Conservation (phyloP, 495 filamentous ascomycete genomes). For the Talaromyces stipitatus region DNA sequence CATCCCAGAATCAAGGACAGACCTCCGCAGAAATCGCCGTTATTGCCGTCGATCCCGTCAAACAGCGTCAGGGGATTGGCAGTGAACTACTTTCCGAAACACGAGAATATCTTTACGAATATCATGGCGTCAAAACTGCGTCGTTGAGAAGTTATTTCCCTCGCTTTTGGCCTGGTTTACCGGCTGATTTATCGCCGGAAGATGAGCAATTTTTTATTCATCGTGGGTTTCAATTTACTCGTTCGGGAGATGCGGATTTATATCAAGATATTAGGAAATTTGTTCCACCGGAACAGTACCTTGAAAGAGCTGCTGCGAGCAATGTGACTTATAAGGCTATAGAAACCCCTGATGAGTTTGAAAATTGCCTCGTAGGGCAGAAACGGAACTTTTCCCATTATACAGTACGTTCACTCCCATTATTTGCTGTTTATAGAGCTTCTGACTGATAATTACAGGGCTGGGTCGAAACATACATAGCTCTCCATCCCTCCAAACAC, state of each 20-base stretch:
- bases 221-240: constrained; percentile 33
- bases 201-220: constrained; percentile 37
- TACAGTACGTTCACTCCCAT: constrained; percentile 15
- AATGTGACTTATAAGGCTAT: constrained; percentile 36
- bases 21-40: constrained; percentile 27
- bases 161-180: constrained; percentile 42
- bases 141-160: constrained; percentile 39
- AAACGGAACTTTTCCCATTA: constrained; percentile 34
- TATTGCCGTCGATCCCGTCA: constrained; percentile 31
- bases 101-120: constrained; percentile 19
- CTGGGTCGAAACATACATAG: constrained; percentile 40
- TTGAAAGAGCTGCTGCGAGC: constrained; percentile 22
- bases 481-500: constrained; percentile 28
- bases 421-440: neutral
- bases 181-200: constrained; percentile 26
- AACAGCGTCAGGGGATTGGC: constrained; percentile 36
- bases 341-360: constrained; percentile 23
- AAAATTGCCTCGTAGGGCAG: constrained; percentile 38
- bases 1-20: constrained; percentile 14
- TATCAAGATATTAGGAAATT: constrained; percentile 33
- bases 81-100: constrained; percentile 31
- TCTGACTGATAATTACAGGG: constrained; percentile 16
- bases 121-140: constrained; percentile 17
- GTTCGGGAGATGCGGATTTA: constrained; percentile 26
- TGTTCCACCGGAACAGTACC: constrained; percentile 27